Evolutionary conservation across 2,329 filamentous ascomycete genomes (phyloP), one percentile per base, ranked within the genome.

Genomic region (Podosphaera leucotricha): DNA sequence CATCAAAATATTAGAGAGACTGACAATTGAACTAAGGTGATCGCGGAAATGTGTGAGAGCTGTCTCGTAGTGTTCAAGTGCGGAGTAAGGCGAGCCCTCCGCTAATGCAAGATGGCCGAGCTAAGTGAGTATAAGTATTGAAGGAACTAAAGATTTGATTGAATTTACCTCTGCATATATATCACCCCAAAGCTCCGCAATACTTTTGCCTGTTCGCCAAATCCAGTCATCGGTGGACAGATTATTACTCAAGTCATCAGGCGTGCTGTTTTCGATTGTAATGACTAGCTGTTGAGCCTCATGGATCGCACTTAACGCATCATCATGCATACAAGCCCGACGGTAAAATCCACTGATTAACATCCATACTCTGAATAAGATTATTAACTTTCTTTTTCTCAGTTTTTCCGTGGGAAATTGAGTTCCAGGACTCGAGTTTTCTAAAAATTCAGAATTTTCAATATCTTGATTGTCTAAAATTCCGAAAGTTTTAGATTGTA

Each of bases 271-370:
- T 59, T 93, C 83, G 10, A 93, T 67, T 0, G 62, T 64, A 50
- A 78, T 68, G 1, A 84, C 76, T 30, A 93, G 68, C 55, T 80
- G 81, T 47, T 75, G 68, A 1, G 87, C 90, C 64, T 95, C 90
- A 10, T 75, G 69, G 22, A 86, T 72, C 6, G 87, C 84, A 43
- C 77, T 81, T 52, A 72, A 73, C 11, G 81, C 76, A 57, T 95
- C 87, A 18, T 86, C 78, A 45, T 75, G 73, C 64, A 92, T 75
- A 7, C 71, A 72, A 6, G 87, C 83, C 44, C 84, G 73, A 22
- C 84, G 74, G 57, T 95, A 98, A 50, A 95, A 77, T 0, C 80
- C 80, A 2, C 84, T 80, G 48, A 94, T 84, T 57, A 90, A 79
- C 7, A 94, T 66, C 90, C 90, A 98, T 26, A 94, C 76, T 50